Evolutionary conservation across 257 asterid genomes (phyloP), one percentile per base, ranked within the genome.

Genomic region (Jacaranda mimosifolia): DNA sequence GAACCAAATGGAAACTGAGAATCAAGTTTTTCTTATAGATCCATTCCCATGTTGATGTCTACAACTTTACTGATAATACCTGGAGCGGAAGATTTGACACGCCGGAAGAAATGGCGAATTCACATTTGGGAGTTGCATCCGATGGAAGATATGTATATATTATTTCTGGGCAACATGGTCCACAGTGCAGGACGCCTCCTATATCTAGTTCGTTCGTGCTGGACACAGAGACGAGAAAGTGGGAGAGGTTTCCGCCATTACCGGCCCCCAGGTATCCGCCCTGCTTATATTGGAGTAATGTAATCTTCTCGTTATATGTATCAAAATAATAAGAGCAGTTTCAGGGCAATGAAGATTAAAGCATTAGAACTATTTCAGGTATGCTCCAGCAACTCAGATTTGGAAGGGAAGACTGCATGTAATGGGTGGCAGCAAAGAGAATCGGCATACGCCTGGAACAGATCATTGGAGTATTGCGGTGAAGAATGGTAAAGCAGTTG

Each of bases 381-480:
- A 91, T 88, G 96, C 97, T 76, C 91, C 96, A 43, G 96, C 97
- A 74, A 90, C 97, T 62, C 96, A 91, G 83, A 68, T 90, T 62
- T 88, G 97, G 97, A 91, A 63, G 78, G 97, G 94, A 53, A 87
- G 94, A 74, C 90, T 91, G 69, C 96, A 90, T 75, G 97, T 87
- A 68, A 90, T 91, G 90, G 93, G 94, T 63, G 97, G 96, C 53
- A 87, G 96, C 89, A 90, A 90, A 82, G 97, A 90, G 85, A 88
- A 90, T 84, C 91, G 97, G 18, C 91, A 90, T 68, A 90, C 93
- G 12, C 94, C 96, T 10, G 94, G 79, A 68, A 45, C 79, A 19
- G 97, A 91, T 11, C 96, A 91, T 68, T 91, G 96, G 96, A 91
- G 96, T 75, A 83, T 91, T 68, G 96, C 88, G 5, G 89, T 91